Evolutionary conservation across 1,139 yeast species (phyloP), one percentile per base, ranked within the genome.

Genomic region (Saccharomyces hybrid): DNA sequence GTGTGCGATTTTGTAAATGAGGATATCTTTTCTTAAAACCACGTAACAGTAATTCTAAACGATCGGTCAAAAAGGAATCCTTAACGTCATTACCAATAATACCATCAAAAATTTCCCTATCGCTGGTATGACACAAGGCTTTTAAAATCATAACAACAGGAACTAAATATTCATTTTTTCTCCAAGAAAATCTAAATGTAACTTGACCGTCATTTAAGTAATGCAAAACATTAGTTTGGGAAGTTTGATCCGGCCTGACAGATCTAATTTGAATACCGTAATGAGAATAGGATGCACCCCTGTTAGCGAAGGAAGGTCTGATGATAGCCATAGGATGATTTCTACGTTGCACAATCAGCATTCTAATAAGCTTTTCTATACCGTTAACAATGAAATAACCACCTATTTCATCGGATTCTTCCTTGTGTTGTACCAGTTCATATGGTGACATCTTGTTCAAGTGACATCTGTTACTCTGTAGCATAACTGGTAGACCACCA

Each of bases 291-390:
- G 90, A 74, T 13, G 93, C 86, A 64, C 99, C 99, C 78, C 99
- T 85, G 74, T 90, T 90, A 53, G 85, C 85, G 68, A 93, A 93
- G 16, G 96, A 87, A 34, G 96, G 95, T 75, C 99, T 89, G 57
- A 90, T 85, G 64, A 93, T 83, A 8, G 98, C 98, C 96, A 93
- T 89, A 23, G 98, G 96, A 69, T 90, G 98, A 71, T 95, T 93
- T 72, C 99, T 81, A 73, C 98, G 85, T 74, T 93, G 99, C 23
- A 93, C 97, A 76, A 93, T 90, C 71, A 95, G 82, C 98, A 93
- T 89, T 75, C 99, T 88, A 65, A 93, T 83, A 65, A 93, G 78
- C 73, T 93, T 95, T 72, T 93, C 99, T 64, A 91, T 90, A 76
- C 99, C 99, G 69, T 93, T 93, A 56, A 93, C 93, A 62, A 93